A percentile compares a stretch with the other conserved stretches of the same genome.
Conservation (phyloP, 1,284 basidiomycete genomes). For the Pseudozyma sp. region DNA sequence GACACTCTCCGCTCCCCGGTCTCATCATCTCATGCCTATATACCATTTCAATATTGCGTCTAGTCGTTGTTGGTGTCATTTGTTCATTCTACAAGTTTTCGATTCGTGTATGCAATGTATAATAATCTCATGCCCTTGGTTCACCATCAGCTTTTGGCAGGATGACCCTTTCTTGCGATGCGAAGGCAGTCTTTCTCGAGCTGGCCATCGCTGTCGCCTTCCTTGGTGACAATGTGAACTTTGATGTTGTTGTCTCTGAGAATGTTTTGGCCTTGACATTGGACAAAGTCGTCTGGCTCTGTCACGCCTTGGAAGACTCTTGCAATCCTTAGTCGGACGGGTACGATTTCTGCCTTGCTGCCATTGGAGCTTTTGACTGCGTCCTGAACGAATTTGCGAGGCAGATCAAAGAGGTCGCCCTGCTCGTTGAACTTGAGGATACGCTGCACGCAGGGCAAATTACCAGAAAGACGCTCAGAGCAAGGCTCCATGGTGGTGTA, state of each 20-base stretch:
- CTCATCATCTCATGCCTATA: background rate
- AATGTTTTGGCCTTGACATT: constrained; percentile 85
- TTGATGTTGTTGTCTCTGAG: constrained; percentile 81
- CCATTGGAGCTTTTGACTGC: background rate
- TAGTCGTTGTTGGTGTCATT: background rate
- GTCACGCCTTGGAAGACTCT: constrained; percentile 89
- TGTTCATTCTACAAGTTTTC: constrained; percentile 5
- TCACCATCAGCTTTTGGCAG: constrained; percentile 1
- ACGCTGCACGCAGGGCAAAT: constrained; percentile 86
- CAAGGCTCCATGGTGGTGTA: constrained; percentile 99
- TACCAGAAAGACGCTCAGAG: constrained; percentile 86
- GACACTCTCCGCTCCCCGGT: background rate
- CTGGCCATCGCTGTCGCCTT: constrained; percentile 12
- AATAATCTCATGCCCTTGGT: constrained; percentile 8
- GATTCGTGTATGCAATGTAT: constrained; percentile 22
- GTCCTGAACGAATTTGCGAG: constrained; percentile 4
- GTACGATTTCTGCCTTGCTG: background rate
- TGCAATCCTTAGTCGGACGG: constrained; percentile 72
- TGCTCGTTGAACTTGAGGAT: constrained; percentile 74
- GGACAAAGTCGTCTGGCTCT: constrained; percentile 95
- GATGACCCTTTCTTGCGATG: constrained; percentile 56
- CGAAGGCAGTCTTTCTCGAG: constrained; percentile 57
- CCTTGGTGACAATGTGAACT: constrained; percentile 76
- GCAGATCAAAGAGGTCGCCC: constrained; percentile 14
- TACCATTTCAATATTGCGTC: too few relatives aligned